Conservation (phyloP, 2,329 filamentous ascomycete species). For the Penicillium paneum region DNA sequence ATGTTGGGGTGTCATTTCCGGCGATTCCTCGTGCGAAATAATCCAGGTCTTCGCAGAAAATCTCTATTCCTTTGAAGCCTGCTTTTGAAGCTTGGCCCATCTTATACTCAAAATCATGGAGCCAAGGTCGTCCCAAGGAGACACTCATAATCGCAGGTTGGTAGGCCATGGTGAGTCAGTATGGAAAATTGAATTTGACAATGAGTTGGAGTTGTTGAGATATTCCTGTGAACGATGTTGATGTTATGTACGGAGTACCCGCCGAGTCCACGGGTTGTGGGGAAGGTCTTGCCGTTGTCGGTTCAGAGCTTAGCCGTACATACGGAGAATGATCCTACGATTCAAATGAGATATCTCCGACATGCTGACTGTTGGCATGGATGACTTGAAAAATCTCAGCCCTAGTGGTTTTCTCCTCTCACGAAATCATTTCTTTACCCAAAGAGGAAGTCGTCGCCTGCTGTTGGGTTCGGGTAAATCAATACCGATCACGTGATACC, state of each 20-base stretch:
- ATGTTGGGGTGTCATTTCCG: slow-evolving; percentile 44
- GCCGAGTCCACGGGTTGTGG: not conserved
- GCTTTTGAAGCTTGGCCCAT: slow-evolving; percentile 63
- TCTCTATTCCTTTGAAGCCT: slow-evolving; percentile 67
- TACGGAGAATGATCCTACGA: not conserved
- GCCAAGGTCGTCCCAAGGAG: slow-evolving; percentile 68
- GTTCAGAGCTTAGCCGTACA: not conserved
- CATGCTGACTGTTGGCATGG: no score
- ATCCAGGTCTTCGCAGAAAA: slow-evolving; percentile 74
- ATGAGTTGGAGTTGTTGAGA: not conserved
- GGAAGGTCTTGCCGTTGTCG: not conserved
- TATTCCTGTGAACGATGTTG: not conserved
- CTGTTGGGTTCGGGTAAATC: no score
- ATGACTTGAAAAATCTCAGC: no score
- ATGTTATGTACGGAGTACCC: not conserved
- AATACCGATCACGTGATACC: no score
- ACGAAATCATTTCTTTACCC: no score
- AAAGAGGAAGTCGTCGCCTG: no score
- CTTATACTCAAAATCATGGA: slow-evolving; percentile 64
- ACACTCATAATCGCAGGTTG: slow-evolving; percentile 20
- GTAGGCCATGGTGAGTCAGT: slow-evolving; percentile 6
- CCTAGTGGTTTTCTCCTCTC: no score
- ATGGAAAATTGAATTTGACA: not conserved
- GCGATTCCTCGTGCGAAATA: slow-evolving; percentile 54
- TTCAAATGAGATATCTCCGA: not conserved